A percentile compares a stretch with the other conserved stretches of the same genome.
Evolutionary conservation across 371 early-diverging fungal genomes (phyloP).

Genomic region (Mucor sp.): DNA sequence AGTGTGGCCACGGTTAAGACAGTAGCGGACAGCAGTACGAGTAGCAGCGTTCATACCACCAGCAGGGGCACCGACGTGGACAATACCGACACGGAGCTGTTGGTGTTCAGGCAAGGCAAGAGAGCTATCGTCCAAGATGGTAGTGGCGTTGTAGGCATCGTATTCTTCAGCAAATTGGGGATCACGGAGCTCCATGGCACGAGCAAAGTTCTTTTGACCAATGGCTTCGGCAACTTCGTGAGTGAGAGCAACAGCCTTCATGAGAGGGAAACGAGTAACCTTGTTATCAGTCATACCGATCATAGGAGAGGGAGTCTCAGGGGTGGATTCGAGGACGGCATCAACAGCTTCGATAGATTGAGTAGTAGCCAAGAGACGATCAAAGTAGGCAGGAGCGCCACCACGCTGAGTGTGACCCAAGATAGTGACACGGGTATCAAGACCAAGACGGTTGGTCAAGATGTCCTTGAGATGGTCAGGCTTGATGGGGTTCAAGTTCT

Average conservation of each 20-base stretch:
- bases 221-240: constrained; percentile 89
- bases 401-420: constrained; percentile 99
- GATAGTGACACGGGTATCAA: constrained; percentile 95
- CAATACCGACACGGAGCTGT: constrained; percentile 86
- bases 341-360: constrained; percentile 98
- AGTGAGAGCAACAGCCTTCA: constrained; percentile 93
- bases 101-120: constrained; percentile 38
- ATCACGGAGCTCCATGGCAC: constrained; percentile 92
- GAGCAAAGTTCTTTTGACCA: constrained; percentile 78
- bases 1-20: constrained; percentile 83
- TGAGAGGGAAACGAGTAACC: constrained; percentile 82
- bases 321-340: constrained; percentile 85
- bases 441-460: constrained; percentile 74
- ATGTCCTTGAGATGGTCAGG: constrained; percentile 84
- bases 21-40: constrained; percentile 86
- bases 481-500: constrained; percentile 87
- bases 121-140: constrained; percentile 43
- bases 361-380: constrained; percentile 93
- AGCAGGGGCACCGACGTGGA: constrained; percentile 96
- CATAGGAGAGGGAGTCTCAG: constrained; percentile 87
- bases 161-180: constrained; percentile 84
- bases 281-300: constrained; percentile 91
- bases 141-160: constrained; percentile 60
- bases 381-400: constrained; percentile 94
- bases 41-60: constrained; percentile 99